A percentile compares a stretch with the other conserved stretches of the same genome.
Evolutionary conservation across 2,329 filamentous ascomycete genomes (phyloP).

Genomic region (Cladobotryum mycophilum): DNA sequence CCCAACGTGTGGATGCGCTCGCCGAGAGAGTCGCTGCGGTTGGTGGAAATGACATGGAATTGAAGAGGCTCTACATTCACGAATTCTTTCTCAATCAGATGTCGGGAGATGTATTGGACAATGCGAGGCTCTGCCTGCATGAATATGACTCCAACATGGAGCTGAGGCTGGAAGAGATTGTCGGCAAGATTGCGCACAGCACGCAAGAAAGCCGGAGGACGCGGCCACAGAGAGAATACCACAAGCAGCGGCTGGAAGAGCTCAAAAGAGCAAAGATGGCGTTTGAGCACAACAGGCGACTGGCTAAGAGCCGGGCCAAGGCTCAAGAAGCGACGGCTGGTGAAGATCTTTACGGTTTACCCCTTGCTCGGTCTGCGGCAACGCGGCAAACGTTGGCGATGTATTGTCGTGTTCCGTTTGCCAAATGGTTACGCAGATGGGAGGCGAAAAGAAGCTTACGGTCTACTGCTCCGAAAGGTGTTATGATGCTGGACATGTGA

Average conservation of each 20-base stretch:
- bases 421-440: conserved; percentile 35
- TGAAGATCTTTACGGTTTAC: conserved; percentile 31
- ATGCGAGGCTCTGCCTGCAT: conserved; percentile 35
- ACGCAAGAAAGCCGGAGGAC: conserved; percentile 24
- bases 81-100: conserved; percentile 35
- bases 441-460: conserved; percentile 29
- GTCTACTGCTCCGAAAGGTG: conserved; percentile 42
- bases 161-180: conserved; percentile 27
- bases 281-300: conserved; percentile 39
- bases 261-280: conserved; percentile 42
- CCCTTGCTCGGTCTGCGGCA: conserved; percentile 36
- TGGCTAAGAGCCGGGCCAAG: conserved; percentile 29
- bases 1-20: conserved; percentile 27
- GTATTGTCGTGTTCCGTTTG: conserved; percentile 40
- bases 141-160: conserved; percentile 23
- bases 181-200: conserved; percentile 28
- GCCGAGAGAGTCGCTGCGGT: conserved; percentile 26
- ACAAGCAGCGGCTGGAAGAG: conserved; percentile 37
- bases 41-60: conserved; percentile 24
- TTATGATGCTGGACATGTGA: conserved; percentile 34
- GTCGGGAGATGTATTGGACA: conserved; percentile 26
- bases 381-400: conserved; percentile 26
- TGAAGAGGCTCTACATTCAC: conserved; percentile 34
- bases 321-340: conserved; percentile 22
- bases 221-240: conserved; percentile 32